phyloP scores from a whole-genome alignment of 805 yeast species.

The Ogataea pilisensis region DNA sequence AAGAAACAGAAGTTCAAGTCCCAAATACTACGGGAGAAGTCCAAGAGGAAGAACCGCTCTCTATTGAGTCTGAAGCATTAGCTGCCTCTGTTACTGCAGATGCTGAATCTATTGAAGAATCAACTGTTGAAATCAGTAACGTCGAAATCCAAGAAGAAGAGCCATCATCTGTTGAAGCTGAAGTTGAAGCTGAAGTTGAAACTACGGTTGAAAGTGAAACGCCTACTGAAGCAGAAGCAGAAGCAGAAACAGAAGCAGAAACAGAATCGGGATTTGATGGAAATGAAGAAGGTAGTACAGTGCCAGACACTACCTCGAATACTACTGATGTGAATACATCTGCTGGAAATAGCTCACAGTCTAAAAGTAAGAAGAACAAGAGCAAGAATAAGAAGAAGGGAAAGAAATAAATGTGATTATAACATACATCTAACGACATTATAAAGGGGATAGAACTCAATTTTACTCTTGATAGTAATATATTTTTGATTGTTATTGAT shows the following conservation, averaged over 20 bases:
- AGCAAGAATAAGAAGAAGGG: constrained; percentile 33
- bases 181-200: constrained; percentile 2
- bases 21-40: no score
- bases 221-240: constrained; percentile 6
- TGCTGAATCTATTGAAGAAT: constrained; percentile 6
- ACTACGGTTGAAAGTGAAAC: constrained; percentile 5
- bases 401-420: constrained; percentile 30
- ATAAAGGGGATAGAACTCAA: no score
- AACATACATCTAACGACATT: no score
- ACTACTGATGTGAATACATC: neutral
- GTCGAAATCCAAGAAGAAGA: neutral
- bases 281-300: constrained; percentile 4
- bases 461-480: no score
- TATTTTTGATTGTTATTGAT: no score
- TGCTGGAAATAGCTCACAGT: neutral
- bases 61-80: no score
- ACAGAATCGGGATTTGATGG: no score
- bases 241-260: neutral
- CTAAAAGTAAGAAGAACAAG: constrained; percentile 4
- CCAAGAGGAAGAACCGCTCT: no score
- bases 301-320: constrained; percentile 1
- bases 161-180: neutral
- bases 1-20: no score
- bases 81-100: neutral
- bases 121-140: constrained; percentile 1